Base-by-base conservation (phyloP, 257 asterid genomes). In the Sherardia arvensis region DNA sequence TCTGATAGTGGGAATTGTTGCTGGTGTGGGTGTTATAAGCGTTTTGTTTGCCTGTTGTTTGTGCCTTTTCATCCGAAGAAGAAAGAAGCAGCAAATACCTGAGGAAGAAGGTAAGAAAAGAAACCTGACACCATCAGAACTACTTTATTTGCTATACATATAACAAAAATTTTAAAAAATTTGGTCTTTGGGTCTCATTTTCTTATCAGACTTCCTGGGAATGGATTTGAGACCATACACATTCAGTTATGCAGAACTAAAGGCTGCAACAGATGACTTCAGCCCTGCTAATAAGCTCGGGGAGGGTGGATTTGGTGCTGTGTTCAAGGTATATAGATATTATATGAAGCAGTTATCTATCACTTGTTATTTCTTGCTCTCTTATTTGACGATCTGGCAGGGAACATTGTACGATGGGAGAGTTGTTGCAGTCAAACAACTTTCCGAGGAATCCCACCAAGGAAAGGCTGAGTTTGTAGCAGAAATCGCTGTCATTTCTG, bases 251-350 rank as follows among this genome's bases (percentile, higher is more conserved):
- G 81, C 84, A 21, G 95, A 87, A 62, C 90, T 90, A 58, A 78
- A 70, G 78, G 67, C 82, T 53, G 95, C 89, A 23, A 90, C 97
- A 20, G 74, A 76, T 51, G 95, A 85, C 72, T 90, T 90, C 60
- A 59, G 58, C 73, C 83, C 82, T 69, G 70, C 73, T 67, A 85
- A 90, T 71, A 87, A 82, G 78, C 95, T 90, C 43, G 97, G 97
- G 66, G 95, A 90, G 80, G 95, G 97, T 67, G 97, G 97, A 71
- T 90, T 90, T 55, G 95, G 95, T 76, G 90, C 95, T 11, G 97
- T 90, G 47, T 90, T 70, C 82, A 83, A 81, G 97, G 97, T 85
- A 76, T 49, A 53, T 48, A 7, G 7, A 7, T 21, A 6, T 49
- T 5, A 43, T 62, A 56, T 30, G 7, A 15, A 43, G 17, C 17